These are phyloP conservation scores for Eutypella sp. DNA, from an alignment of 2,329 filamentous ascomycete genomes.

Conservation along the genomic window DNA sequence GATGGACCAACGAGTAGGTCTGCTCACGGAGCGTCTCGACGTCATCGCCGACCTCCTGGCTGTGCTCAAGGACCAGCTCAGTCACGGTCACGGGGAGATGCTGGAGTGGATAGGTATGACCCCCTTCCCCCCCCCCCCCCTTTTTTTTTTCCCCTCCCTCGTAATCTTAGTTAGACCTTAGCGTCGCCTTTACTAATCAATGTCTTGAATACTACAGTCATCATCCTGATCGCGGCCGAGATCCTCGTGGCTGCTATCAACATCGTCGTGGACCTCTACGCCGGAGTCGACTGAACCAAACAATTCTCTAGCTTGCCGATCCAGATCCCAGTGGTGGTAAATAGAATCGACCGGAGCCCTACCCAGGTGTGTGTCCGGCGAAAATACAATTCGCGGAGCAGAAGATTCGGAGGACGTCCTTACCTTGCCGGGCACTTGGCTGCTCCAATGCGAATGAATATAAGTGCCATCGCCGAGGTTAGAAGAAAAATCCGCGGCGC, in stretches of 20 bases:
- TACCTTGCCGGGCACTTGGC: no score
- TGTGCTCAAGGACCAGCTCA: constrained; percentile 91
- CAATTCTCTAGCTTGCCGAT: no score
- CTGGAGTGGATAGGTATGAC: constrained; percentile 79
- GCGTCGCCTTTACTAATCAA: no score
- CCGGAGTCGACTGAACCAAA: constrained; percentile 33
- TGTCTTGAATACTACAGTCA: constrained; percentile 52
- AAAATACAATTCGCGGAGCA: no score
- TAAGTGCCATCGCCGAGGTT: no score
- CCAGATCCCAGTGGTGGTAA: no score
- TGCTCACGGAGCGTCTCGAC: constrained; percentile 83
- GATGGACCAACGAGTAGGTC: constrained; percentile 90
- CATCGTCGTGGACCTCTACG: constrained; percentile 90
- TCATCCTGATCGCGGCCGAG: constrained; percentile 91
- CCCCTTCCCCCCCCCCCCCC: not conserved
- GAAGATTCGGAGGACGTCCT: no score
- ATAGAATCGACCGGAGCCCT: no score
- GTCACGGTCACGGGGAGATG: constrained; percentile 86
- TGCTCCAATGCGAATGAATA: no score
- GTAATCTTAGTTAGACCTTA: no score
- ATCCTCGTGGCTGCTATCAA: constrained; percentile 91
- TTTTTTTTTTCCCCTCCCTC: not conserved
- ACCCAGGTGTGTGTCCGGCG: no score
- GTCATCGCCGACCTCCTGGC: constrained; percentile 92
- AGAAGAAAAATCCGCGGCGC: no score